These are phyloP conservation scores for Phialophora tarda DNA, from an alignment of 2,329 filamentous ascomycete genomes.

Conservation along the genomic window DNA sequence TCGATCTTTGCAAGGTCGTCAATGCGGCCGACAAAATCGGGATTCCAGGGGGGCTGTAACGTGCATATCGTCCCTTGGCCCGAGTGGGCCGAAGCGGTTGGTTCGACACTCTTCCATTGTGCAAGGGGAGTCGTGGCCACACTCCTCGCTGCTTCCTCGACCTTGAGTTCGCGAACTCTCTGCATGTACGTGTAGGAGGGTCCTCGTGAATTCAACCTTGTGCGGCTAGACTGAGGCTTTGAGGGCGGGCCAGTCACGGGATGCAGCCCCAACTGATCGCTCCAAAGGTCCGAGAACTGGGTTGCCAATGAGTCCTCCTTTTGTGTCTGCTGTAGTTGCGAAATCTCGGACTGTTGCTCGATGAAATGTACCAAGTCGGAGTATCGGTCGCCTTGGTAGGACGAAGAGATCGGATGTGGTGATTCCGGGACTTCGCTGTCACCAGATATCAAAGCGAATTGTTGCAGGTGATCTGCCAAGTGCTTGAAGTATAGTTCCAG, in stretches of 20 bases:
- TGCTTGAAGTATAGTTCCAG: not conserved
- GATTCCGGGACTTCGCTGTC: not conserved
- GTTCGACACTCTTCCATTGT: not conserved
- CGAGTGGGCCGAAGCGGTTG: not conserved
- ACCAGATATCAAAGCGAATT: not conserved
- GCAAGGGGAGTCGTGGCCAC: not conserved
- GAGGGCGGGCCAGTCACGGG: not conserved
- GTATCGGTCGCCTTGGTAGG: not conserved
- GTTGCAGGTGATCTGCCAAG: slow-evolving; percentile 6
- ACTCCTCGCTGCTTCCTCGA: not conserved
- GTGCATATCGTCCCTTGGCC: not conserved
- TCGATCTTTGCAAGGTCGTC: slow-evolving; percentile 1
- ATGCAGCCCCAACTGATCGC: not conserved
- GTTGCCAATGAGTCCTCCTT: not conserved
- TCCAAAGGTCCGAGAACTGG: not conserved
- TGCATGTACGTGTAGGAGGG: not conserved
- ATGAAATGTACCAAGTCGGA: not conserved
- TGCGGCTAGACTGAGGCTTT: not conserved
- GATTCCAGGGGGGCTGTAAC: slow-evolving; percentile 7
- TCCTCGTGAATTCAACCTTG: not conserved
- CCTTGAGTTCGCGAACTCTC: not conserved
- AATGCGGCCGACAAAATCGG: slow-evolving; percentile 11
- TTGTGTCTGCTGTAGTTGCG: not conserved
- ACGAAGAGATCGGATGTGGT: not conserved
- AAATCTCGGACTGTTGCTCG: not conserved